Base-by-base conservation (phyloP, 805 yeast species). In the Kodamaea sagamina region DNA sequence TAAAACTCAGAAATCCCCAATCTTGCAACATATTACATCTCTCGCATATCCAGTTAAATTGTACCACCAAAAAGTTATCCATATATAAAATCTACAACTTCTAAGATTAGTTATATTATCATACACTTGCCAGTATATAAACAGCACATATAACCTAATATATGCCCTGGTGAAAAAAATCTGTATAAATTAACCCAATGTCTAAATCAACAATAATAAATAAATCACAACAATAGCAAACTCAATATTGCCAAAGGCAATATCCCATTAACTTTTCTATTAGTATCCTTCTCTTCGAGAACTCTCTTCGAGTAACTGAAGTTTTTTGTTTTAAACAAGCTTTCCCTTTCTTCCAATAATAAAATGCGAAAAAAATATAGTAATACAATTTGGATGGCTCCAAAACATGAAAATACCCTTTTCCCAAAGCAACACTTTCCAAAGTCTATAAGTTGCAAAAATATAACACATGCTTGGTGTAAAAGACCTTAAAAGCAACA, bases 101-200 rank as follows among this genome's bases (percentile, higher is more conserved):
- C n/a, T n/a, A 25, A 22, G 28, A 12, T 48, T 25, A 36, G 40
- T 32, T 25, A 45, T 41, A 32, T 44, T 39, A 51, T 55, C 49
- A 47, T 53, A 55, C 56, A 56, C 59, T 52, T 59, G 55, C 52
- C 47, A 39, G 38, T 31, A 49, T 50, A 62, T 29, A 17, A 29
- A 17, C 34, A 16, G 38, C 34, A 25, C 26, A 32, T 40, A 40
- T 40, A 40, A 40, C 17, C 38, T 6, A 40, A 40, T 40, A 40
- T 32, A 40, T 40, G 31, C 43, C 6, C 34, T 32, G 26, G 8
- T 18, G 26, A 9, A 22, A 32, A 41, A 57, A 55, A 53, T 50
- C 55, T 60, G 59, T 57, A 54, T 57, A 54, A 53, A 54, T 41
- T 34, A 51, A 57, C 68, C 67, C 68, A 66, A 67, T 65, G 74